phyloP scores from a whole-genome alignment of 1,139 yeast genomes.

The Taphrina deformans region DNA sequence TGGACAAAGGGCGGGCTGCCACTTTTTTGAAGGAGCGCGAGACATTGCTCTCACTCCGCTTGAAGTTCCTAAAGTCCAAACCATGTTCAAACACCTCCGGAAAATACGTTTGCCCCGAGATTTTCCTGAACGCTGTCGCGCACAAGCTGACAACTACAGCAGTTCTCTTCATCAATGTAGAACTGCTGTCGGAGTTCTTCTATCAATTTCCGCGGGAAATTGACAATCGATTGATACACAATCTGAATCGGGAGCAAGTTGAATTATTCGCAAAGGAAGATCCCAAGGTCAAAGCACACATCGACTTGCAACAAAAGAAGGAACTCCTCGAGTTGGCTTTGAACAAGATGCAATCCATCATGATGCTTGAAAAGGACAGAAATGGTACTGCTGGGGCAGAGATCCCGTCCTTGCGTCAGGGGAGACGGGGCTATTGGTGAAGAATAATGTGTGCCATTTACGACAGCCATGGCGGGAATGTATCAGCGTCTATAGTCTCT shows the following conservation, averaged over 20 bases:
- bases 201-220: conserved; percentile 90
- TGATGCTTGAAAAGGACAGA: conserved; percentile 58
- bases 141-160: conserved; percentile 91
- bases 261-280: conserved; percentile 93
- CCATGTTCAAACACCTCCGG: conserved; percentile 76
- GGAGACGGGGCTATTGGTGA: conserved; percentile 6
- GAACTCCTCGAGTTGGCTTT: conserved; percentile 82
- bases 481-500: background rate
- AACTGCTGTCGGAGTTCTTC: conserved; percentile 87
- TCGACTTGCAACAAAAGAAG: conserved; percentile 89
- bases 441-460: background rate
- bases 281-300: conserved; percentile 82
- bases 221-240: conserved; percentile 68
- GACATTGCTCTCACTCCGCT: conserved; percentile 69
- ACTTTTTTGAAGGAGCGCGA: conserved; percentile 75
- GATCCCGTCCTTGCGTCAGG: background rate
- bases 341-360: conserved; percentile 80
- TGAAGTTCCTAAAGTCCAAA: conserved; percentile 71
- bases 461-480: conserved; percentile 6
- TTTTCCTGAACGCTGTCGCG: conserved; percentile 87
- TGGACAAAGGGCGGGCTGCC: conserved; percentile 72
- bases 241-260: conserved; percentile 69
- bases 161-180: conserved; percentile 88
- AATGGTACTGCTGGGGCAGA: conserved; percentile 5
- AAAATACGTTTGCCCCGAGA: conserved; percentile 90